Evolutionary conservation across 257 asterid species (phyloP).

Genomic region (Solanum sejunctum): DNA sequence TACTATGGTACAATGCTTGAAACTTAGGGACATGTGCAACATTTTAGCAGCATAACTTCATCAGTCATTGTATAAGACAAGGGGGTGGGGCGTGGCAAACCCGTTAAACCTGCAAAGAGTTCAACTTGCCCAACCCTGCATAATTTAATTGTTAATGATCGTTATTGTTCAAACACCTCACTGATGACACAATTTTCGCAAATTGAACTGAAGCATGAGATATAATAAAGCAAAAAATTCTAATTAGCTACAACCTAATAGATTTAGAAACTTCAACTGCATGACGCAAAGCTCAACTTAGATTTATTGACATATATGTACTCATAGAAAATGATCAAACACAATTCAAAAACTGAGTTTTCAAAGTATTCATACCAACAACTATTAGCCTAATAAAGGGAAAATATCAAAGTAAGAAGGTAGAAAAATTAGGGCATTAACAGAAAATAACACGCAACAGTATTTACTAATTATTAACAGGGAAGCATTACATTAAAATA

Average conservation of each 20-base stretch:
- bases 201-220: not conserved
- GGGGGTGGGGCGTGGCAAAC: not conserved
- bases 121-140: not conserved
- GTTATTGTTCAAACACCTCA: too few relatives aligned
- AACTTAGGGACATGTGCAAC: conserved; percentile 13
- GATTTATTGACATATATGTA: not conserved
- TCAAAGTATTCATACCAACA: not conserved
- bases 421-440: not conserved
- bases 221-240: not conserved
- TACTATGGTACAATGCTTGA: conserved; percentile 9
- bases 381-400: not conserved
- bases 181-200: not conserved
- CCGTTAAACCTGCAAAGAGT: not conserved
- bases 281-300: not conserved
- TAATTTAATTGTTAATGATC: not conserved
- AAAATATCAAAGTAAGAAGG: not conserved
- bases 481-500: not conserved
- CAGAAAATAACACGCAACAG: not conserved
- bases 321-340: not conserved
- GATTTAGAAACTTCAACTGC: not conserved
- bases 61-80: conserved; percentile 5
- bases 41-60: not conserved
- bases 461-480: not conserved
- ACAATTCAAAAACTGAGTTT: not conserved
- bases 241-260: not conserved